These are phyloP conservation scores for Prillingera fragicola DNA, from an alignment of 1,284 basidiomycete species.

Conservation along the genomic window DNA sequence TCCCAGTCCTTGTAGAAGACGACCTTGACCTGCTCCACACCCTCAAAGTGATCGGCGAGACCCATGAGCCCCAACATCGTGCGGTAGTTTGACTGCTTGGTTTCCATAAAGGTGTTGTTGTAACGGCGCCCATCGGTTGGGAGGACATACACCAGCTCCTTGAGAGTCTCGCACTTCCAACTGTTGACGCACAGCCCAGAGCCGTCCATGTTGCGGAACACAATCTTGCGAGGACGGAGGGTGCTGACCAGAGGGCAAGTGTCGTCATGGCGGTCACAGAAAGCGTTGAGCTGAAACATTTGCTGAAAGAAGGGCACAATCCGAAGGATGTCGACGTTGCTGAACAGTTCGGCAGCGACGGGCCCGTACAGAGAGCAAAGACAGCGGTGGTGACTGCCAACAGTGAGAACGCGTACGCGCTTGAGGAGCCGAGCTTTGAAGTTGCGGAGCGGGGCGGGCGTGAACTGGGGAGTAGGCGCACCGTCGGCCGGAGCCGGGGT, in stretches of 20 bases:
- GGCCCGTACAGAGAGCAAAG: conserved; percentile 1
- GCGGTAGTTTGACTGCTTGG: too few species aligned
- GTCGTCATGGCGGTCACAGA: neutral
- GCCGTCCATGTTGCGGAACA: neutral
- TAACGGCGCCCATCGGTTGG: neutral
- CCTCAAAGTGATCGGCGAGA: neutral
- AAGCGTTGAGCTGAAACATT: neutral
- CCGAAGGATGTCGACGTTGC: neutral
- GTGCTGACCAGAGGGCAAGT: neutral
- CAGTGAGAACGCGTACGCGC: neutral
- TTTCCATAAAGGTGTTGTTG: neutral
- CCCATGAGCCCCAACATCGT: too few species aligned
- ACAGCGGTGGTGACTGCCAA: neutral
- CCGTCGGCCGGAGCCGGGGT: too few species aligned
- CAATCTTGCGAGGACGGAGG: neutral
- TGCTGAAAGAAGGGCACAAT: neutral
- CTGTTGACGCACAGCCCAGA: neutral
- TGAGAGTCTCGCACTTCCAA: neutral
- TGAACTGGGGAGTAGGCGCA: too few species aligned
- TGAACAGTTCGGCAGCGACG: neutral
- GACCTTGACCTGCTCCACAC: neutral
- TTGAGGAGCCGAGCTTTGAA: conserved; percentile 2
- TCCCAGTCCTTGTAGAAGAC: neutral
- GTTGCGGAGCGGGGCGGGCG: too few species aligned
- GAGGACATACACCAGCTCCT: neutral